Base-by-base conservation (phyloP, 1,284 basidiomycete genomes). In the Grifola frondosa region DNA sequence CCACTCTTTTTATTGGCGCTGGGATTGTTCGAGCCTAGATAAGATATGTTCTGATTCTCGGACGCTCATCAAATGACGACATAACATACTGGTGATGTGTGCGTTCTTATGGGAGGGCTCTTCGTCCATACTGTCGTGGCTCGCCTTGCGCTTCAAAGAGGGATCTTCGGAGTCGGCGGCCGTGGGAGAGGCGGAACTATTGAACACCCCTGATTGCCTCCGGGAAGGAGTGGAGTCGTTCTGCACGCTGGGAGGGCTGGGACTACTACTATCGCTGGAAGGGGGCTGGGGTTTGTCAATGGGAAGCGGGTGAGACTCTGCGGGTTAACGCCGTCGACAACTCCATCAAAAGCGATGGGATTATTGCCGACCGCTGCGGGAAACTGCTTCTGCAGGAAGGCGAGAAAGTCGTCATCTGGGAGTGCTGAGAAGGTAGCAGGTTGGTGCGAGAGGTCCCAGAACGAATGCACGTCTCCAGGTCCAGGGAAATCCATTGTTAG, bases 381-480 rank as follows among this genome's bases (percentile, higher is more conserved):
- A 56, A 85, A 87, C 61, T 88, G 86, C 56, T 86, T 87, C 60
- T 84, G 80, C 3, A 90, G 74, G 40, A 89, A 73, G 13, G 82
- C 78, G 42, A 90, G 77, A 54, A 90, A 88, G 64, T 88, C 86
- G 57, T 83, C 80, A 58, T 88, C 86, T 22, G 80, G 73, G 37
- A 88, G 66, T 37, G 81, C 77, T n/a, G 81, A 73, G 69, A 82
- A 80, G 16, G 64, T 57, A 38, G 76, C 68, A 8, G 79, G 65
- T 13, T 77, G 67, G 52, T 81, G 77, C 2, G 80, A 70, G 40
- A 85, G 68, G 55, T 88, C 84, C 85, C 86, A 88, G 60, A 85
- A 74, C 19, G 77, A 70, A 44, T 63, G 55, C 37, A 65, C 20
- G 30, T 63, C 48, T 15, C 56, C 46, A 42, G 46, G 42, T 32